Evolutionary conservation across 192 early-diverging fungal genomes (phyloP).

Genomic region (Phycomyces blakesleeanus): DNA sequence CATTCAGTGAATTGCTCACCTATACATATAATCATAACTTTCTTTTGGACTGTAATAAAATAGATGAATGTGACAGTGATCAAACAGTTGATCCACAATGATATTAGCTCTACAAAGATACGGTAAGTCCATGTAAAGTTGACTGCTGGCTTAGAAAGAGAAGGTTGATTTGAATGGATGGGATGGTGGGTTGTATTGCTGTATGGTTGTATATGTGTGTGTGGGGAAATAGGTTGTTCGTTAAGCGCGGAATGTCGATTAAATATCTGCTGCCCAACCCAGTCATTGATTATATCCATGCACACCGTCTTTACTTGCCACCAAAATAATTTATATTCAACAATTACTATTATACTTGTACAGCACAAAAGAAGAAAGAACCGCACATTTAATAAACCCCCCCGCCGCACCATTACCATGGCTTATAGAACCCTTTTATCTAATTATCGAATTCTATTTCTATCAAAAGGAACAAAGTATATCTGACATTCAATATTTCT

Average conservation of each 20-base stretch:
- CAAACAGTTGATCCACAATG: constrained; percentile 96
- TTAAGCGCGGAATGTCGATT: constrained; percentile 93
- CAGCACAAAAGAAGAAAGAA: no score
- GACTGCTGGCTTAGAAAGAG: no score
- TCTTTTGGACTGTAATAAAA: no score
- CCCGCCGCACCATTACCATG: no score
- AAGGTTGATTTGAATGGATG: no score
- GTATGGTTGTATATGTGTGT: no score
- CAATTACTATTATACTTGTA: no score
- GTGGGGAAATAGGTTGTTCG: constrained; percentile 71
- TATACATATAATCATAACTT: no score
- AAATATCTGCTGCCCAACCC: constrained; percentile 91
- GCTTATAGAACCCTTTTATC: background rate
- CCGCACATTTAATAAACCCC: no score
- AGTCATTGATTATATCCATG: constrained; percentile 87
- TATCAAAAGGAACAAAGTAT: background rate
- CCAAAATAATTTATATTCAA: background rate
- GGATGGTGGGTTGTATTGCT: no score
- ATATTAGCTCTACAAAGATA: constrained; percentile 96
- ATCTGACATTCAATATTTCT: background rate
- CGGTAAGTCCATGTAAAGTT: constrained; percentile 39
- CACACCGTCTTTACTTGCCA: constrained; percentile 66
- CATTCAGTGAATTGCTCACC: no score
- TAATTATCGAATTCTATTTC: background rate
- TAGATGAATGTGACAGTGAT: constrained; percentile 90